These are phyloP conservation scores for Cyphellophora europaea DNA, from an alignment of 2,329 filamentous ascomycete species.

Conservation along the genomic window DNA sequence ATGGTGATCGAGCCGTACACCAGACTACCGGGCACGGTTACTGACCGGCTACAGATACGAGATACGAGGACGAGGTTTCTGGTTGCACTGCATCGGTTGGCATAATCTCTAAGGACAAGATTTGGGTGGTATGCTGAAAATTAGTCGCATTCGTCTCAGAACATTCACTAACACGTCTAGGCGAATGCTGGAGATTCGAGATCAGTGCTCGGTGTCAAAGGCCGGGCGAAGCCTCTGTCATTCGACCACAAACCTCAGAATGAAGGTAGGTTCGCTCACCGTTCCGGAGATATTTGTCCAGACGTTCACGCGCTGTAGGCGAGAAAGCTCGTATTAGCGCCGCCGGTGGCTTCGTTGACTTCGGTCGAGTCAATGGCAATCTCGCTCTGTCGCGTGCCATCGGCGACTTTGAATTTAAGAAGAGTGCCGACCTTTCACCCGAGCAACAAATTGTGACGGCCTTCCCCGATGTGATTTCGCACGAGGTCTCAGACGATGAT, in stretches of 20 bases:
- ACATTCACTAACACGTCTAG: slow-evolving; percentile 40
- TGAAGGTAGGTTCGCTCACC: slow-evolving; percentile 55
- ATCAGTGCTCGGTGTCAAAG: slow-evolving; percentile 91
- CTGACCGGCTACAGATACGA: slow-evolving; percentile 59
- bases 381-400: slow-evolving; percentile 93
- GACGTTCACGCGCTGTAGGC: slow-evolving; percentile 42
- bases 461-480: slow-evolving; percentile 85
- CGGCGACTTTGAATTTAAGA: slow-evolving; percentile 99
- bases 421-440: slow-evolving; percentile 91
- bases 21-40: slow-evolving; percentile 3
- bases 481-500: slow-evolving; percentile 85
- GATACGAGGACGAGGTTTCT: slow-evolving; percentile 95
- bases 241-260: slow-evolving; percentile 99
- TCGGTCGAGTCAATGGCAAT: slow-evolving; percentile 96
- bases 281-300: background rate
- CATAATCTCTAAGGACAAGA: slow-evolving; percentile 80
- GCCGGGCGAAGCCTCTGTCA: slow-evolving; percentile 93
- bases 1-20: slow-evolving; percentile 50
- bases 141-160: slow-evolving; percentile 1
- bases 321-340: slow-evolving; percentile 95
- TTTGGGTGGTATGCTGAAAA: slow-evolving; percentile 68
- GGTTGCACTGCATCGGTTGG: slow-evolving; percentile 93
- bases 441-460: slow-evolving; percentile 98
- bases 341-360: slow-evolving; percentile 95
- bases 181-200: slow-evolving; percentile 95